Base-by-base conservation (phyloP, 345 rosid species). In the Erodium maritimum region DNA sequence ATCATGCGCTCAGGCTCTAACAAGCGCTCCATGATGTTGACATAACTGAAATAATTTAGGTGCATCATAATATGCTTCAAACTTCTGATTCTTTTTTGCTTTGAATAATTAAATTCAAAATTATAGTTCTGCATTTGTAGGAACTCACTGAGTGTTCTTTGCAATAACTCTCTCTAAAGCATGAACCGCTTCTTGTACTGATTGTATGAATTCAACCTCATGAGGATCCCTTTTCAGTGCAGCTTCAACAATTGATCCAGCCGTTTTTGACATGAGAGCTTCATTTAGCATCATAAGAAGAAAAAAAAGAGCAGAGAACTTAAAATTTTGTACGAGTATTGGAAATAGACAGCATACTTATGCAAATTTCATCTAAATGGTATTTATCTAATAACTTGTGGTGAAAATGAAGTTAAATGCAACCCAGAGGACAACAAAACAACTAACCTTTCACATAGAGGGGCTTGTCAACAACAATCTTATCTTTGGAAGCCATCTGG, bases 231-330 rank as follows among this genome's bases (percentile, higher is more conserved):
- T 83, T 76, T 80, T 89, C 60, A 90, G 71, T 23, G 83, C 90
- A 60, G 88, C 83, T 71, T 93, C 95, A 66, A 93, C 74, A 57
- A 93, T 93, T 59, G 99, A 87, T 67, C 99, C 99, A 78, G 99
- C 99, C 29, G 90, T 85, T 79, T 90, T 93, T 21, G 99, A 93
- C 99, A 93, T 93, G 64, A 93, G 82, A 66, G 99, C 99, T 93
- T 83, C 85, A 83, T 68, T 73, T 68, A 50, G 62, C 42, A 65
- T 66, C 20, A 29, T 25, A 58, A 17, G 37, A 23, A 57, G 48
- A 62, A 52, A 61, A 55, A 42, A 48, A 63, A 64, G 24, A 29
- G 34, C 34, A 29, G 34, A 37, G 46, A 37, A 37, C 46, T 37
- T 37, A 37, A 37, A 4, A 37, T 3, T 37, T 5, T 5, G 1